Evolutionary conservation across 1,139 yeast species (phyloP), one percentile per base, ranked within the genome.

Genomic region (Zygosaccharomyces sapae): DNA sequence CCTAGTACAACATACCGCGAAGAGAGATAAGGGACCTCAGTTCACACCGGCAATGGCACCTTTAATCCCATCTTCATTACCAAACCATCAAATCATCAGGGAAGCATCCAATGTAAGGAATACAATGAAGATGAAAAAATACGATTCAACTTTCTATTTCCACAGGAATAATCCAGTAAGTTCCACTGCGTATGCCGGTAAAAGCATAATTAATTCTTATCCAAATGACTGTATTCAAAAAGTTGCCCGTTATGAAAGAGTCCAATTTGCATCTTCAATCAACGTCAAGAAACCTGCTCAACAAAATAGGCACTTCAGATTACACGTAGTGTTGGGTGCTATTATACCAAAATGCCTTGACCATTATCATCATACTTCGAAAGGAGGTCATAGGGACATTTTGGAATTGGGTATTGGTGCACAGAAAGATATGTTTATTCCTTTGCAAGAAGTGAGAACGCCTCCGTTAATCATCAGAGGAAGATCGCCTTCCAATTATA

Each of bases 1-100:
- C 30, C 69, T 82, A 53, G 73, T 82, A 22, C 87, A 82, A 55
- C 87, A 81, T 55, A 82, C 88, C 0, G 83, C 87, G 1, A 82
- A 82, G 62, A 68, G 88, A 55, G 87, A 82, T 57, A 79, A 78
- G 57, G 88, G 87, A 0, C 87, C 87, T 0, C 86, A 81, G 61
- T 73, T 75, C 53, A 68, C 77, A 4, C 86, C 86, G 0, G 81
- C 81, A 25, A 70, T 76, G 7, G 76, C 73, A 53, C 81, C 85
- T 1, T 74, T 80, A 2, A 74, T 81, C 9, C 83, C 85, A 1
- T 80, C 85, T 0, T 70, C 68, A 19, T 65, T 81, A 38, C 86
- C 87, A 0, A 57, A 65, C 13, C 88, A 81, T 59, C 76, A 74
- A 12, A 70, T 76, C 0, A 79, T 82, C 29, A 73, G 74, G 55